Conservation (phyloP, 352 stramenopile species). For the Globisporangium spiculum region DNA sequence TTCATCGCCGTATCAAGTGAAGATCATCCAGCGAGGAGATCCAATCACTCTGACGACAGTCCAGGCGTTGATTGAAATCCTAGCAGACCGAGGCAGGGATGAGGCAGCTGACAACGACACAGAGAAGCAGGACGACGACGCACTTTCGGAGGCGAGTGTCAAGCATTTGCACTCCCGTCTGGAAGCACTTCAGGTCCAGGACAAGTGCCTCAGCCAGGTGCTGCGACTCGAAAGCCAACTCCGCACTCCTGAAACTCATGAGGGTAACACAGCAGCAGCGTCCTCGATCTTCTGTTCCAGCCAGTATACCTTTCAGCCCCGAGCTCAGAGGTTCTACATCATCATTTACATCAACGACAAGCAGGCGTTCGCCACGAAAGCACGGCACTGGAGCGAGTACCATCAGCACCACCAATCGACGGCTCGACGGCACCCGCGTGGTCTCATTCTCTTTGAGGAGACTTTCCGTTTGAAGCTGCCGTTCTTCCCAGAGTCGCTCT, state of each 20-base stretch:
- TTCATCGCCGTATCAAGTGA: conserved; percentile 11
- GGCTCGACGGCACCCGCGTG: not conserved
- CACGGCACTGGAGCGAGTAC: conserved; percentile 12
- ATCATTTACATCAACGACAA: conserved; percentile 41
- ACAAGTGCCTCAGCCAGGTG: conserved; percentile 30
- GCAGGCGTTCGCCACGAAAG: conserved; percentile 31
- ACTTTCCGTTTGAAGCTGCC: conserved; percentile 41
- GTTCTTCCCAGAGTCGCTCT: conserved; percentile 49
- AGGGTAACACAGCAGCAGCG: no score
- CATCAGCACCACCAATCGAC: not conserved
- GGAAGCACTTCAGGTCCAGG: conserved; percentile 32
- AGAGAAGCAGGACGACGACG: not conserved
- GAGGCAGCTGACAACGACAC: not conserved
- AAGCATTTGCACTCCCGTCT: conserved; percentile 26
- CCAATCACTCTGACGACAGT: conserved; percentile 35
- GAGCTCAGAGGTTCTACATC: conserved; percentile 29
- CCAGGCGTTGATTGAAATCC: conserved; percentile 41
- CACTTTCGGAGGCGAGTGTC: not conserved
- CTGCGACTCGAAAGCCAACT: conserved; percentile 17
- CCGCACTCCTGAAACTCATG: not conserved
- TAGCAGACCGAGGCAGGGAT: conserved; percentile 9
- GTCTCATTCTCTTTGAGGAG: conserved; percentile 47
- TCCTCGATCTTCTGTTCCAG: not conserved
- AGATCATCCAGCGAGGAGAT: conserved; percentile 23
- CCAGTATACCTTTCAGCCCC: not conserved